These are phyloP conservation scores for Neurospora sp. DNA, from an alignment of 495 filamentous ascomycete species.

Conservation along the genomic window DNA sequence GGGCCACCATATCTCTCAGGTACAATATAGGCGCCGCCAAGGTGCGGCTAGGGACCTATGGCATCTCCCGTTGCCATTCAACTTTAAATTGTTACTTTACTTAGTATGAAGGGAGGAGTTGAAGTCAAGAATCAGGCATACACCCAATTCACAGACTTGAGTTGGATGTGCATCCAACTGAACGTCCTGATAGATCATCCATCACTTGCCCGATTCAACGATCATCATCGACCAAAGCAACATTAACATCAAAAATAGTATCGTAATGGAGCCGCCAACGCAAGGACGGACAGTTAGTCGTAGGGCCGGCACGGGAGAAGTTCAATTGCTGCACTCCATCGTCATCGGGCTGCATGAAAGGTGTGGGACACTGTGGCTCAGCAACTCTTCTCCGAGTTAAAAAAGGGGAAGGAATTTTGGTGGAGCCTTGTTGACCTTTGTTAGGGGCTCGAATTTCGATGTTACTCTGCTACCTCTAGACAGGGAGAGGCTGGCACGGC, in stretches of 20 bases:
- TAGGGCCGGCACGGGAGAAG: background rate
- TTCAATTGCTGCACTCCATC: background rate
- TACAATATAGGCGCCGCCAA: no score
- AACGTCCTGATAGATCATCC: background rate
- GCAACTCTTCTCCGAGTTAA: background rate
- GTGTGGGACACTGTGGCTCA: background rate
- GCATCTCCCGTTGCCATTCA: background rate
- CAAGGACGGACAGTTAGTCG: background rate
- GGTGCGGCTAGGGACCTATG: no score
- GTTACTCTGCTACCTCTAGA: background rate
- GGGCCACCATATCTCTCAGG: no score
- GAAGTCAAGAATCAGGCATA: background rate
- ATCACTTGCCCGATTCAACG: background rate
- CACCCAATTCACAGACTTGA: background rate
- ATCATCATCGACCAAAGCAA: background rate
- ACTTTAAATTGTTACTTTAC: background rate
- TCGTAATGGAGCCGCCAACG: background rate
- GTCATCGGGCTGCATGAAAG: background rate
- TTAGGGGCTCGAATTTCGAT: background rate
- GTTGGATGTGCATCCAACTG: background rate
- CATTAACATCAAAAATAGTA: background rate
- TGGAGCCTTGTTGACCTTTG: background rate
- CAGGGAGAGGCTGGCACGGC: background rate
- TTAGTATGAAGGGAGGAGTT: background rate
- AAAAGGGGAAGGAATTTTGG: background rate